Percentiles rank a stretch among this genome's conserved stretches.
Evolutionary conservation across 2,329 filamentous ascomycete species (phyloP).

Genomic region (Gaeumannomyces tritici): DNA sequence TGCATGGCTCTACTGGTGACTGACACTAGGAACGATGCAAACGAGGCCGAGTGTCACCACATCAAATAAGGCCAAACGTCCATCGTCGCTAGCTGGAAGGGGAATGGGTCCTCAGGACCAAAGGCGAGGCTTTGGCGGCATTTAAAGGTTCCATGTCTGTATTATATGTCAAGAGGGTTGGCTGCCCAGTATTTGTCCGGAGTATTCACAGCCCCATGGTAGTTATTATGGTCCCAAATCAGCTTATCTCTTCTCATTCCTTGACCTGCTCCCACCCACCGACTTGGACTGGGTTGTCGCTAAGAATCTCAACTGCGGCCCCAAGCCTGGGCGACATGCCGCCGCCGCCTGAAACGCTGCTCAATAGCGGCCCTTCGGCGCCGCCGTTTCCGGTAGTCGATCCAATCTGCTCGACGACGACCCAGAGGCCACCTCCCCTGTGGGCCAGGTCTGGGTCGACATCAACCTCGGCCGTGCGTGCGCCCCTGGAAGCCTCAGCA

Average conservation of each 20-base stretch:
- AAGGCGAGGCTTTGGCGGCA: no score
- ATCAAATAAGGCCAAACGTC: no score
- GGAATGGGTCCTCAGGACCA: no score
- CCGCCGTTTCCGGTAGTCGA: constrained; percentile 19
- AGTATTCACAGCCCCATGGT: no score
- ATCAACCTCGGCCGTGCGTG: constrained; percentile 67
- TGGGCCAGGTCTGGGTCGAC: constrained; percentile 52
- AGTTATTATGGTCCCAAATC: not conserved
- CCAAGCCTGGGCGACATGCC: not conserved
- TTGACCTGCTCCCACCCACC: constrained; percentile 30
- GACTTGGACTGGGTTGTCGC: constrained; percentile 34
- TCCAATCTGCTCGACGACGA: constrained; percentile 73
- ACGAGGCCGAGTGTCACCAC: no score
- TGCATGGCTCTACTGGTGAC: no score
- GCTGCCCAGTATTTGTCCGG: no score
- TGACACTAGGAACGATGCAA: no score
- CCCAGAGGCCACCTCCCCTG: constrained; percentile 52
- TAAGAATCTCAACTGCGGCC: constrained; percentile 39
- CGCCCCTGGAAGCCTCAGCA: constrained; percentile 53
- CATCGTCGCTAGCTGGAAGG: no score
- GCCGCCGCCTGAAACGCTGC: not conserved
- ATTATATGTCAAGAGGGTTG: no score
- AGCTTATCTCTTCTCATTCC: not conserved
- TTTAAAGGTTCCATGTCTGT: no score
- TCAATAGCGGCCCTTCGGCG: not conserved